Evolutionary conservation across 139 green algal genomes (phyloP).

Genomic region (Picochlorum sp.): DNA sequence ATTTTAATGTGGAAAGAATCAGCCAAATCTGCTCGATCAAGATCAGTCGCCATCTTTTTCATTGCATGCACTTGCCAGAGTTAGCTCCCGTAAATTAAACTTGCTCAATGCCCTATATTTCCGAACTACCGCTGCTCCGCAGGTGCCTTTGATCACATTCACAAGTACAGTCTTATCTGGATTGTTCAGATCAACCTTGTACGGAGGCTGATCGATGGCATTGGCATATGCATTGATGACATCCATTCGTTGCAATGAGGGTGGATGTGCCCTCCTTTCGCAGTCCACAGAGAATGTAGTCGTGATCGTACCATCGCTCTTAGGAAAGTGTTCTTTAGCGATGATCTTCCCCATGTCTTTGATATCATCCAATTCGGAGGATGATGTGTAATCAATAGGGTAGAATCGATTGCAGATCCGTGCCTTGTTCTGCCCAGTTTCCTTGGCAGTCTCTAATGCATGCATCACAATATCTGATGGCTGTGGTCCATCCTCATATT

Average conservation of each 20-base stretch:
- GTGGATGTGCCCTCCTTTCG: conserved; percentile 24
- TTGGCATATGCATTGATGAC: conserved; percentile 42
- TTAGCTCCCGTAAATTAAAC: conserved; percentile 13
- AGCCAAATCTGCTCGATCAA: too few relatives aligned
- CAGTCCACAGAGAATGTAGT: conserved; percentile 34
- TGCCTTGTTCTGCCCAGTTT: conserved; percentile 17
- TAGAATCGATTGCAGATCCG: conserved; percentile 39
- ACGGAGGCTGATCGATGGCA: conserved; percentile 22
- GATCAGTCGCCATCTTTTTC: background rate
- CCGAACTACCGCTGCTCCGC: conserved; percentile 34
- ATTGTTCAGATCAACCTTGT: conserved; percentile 41
- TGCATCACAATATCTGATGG: conserved; percentile 22
- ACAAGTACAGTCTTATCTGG: conserved; percentile 40
- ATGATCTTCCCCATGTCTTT: conserved; percentile 20
- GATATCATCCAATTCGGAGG: conserved; percentile 34
- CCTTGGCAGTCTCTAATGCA: conserved; percentile 7
- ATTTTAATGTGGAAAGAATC: too few relatives aligned
- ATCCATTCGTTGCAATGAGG: conserved; percentile 36
- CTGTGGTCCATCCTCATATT: conserved; percentile 13
- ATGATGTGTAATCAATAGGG: conserved; percentile 33
- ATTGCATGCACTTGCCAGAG: background rate
- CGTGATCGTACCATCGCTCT: background rate
- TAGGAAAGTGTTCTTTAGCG: conserved; percentile 27
- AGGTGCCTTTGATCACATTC: conserved; percentile 31
- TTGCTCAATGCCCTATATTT: conserved; percentile 27